A percentile compares a stretch with the other conserved stretches of the same genome.
phyloP scores from a whole-genome alignment of 139 green algal species.

The Tetraselmis chui region DNA sequence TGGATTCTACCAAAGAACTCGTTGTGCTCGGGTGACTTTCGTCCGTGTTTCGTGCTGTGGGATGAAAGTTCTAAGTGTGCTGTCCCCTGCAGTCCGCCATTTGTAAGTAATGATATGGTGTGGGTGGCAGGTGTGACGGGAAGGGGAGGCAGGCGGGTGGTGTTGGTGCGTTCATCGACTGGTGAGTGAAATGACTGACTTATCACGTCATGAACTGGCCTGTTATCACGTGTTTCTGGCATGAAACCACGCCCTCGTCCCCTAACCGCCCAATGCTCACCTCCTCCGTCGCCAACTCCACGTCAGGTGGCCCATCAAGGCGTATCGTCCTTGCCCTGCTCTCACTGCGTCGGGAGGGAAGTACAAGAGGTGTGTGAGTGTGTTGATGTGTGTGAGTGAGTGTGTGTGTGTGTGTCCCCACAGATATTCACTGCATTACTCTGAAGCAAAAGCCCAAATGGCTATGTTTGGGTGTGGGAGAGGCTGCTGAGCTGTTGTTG shows the following conservation, averaged over 20 bases:
- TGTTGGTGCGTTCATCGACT: conserved; percentile 43
- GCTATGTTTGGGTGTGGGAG: too few species aligned
- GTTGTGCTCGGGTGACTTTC: too few species aligned
- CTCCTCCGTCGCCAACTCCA: too few species aligned
- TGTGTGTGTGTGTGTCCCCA: background rate
- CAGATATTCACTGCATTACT: background rate
- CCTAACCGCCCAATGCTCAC: too few species aligned
- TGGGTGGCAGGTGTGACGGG: conserved; percentile 50
- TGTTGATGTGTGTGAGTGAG: background rate
- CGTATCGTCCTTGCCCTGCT: conserved; percentile 67
- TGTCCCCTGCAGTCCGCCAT: background rate
- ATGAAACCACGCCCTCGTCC: too few species aligned
- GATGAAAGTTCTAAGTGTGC: background rate
- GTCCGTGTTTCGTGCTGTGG: background rate
- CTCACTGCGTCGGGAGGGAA: conserved; percentile 41
- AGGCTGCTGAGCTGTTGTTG: background rate
- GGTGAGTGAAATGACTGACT: too few species aligned
- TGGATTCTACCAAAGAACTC: too few species aligned
- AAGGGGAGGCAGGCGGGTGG: conserved; percentile 63
- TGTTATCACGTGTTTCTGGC: too few species aligned
- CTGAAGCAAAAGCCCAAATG: too few species aligned
- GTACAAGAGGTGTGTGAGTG: conserved; percentile 53
- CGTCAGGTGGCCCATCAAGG: conserved; percentile 89
- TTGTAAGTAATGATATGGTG: background rate
- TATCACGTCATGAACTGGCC: too few species aligned